Conservation (phyloP, 495 filamentous ascomycete species). For the Neurospora sp. region DNA sequence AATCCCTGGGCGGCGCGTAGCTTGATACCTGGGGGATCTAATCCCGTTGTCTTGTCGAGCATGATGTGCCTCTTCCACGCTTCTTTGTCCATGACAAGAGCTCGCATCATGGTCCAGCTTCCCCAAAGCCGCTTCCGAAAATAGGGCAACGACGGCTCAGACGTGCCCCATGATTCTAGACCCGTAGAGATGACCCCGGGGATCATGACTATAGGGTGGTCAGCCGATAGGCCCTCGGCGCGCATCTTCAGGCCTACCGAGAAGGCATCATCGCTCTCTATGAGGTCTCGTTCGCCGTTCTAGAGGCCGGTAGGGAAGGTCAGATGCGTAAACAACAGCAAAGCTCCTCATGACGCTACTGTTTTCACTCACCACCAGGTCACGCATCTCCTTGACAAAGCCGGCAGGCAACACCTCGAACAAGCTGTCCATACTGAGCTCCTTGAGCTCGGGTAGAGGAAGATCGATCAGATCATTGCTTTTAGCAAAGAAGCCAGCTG, state of each 20-base stretch:
- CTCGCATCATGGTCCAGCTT: constrained; percentile 96
- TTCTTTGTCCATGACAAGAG: constrained; percentile 84
- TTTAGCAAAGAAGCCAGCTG: constrained; percentile 75
- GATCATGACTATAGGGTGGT: constrained; percentile 91
- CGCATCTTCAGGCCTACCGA: constrained; percentile 73
- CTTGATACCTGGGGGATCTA: constrained; percentile 90
- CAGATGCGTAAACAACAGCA: constrained; percentile 3
- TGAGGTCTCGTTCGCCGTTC: constrained; percentile 76
- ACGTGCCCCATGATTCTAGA: constrained; percentile 91
- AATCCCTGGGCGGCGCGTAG: constrained; percentile 92
- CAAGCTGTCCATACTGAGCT: constrained; percentile 73
- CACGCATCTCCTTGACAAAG: constrained; percentile 70
- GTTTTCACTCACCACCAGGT: constrained; percentile 54
- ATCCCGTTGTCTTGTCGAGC: constrained; percentile 81
- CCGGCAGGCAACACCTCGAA: constrained; percentile 76
- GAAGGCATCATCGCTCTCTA: constrained; percentile 83
- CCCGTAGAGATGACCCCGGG: constrained; percentile 97
- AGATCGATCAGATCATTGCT: constrained; percentile 78
- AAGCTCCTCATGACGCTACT: not conserved
- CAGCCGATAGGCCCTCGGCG: constrained; percentile 69
- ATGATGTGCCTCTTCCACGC: constrained; percentile 95
- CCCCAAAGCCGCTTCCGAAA: constrained; percentile 93
- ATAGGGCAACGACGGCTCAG: constrained; percentile 68
- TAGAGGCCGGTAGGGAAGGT: constrained; percentile 17
- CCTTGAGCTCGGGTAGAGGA: constrained; percentile 52